These are phyloP conservation scores for Hyparrhenia diplandra DNA, from an alignment of 176 grass and related monocot genomes.

Conservation along the genomic window DNA sequence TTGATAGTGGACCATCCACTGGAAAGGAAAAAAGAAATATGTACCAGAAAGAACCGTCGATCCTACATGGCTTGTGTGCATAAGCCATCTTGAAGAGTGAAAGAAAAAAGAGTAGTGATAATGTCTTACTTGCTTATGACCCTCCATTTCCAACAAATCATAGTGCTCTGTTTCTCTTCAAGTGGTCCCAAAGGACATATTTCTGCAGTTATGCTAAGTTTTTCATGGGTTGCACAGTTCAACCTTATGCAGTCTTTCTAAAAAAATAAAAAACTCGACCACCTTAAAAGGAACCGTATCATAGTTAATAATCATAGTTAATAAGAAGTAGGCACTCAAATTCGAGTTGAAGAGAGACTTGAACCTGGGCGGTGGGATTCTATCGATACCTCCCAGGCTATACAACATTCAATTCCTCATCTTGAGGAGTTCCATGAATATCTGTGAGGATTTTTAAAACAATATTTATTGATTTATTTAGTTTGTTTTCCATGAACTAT, in stretches of 20 bases:
- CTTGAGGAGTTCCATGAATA: slow-evolving; percentile 19
- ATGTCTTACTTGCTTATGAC: not conserved
- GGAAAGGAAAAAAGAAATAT: slow-evolving; percentile 10
- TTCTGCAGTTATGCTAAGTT: not conserved
- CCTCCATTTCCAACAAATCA: not conserved
- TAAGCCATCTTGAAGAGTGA: slow-evolving; percentile 11
- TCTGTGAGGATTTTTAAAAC: not conserved
- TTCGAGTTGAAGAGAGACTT: not conserved
- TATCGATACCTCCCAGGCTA: not conserved
- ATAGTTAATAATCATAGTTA: no score
- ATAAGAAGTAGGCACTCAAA: not conserved
- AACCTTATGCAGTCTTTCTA: not conserved
- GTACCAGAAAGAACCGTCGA: not conserved
- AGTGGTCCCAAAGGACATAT: not conserved
- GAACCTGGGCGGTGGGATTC: not conserved
- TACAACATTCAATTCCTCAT: not conserved
- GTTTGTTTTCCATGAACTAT: not conserved
- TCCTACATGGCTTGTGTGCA: not conserved
- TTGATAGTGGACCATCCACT: slow-evolving; percentile 3
- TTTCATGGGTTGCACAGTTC: not conserved
- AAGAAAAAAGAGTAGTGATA: not conserved
- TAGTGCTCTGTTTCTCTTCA: not conserved
- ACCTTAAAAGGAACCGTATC: not conserved
- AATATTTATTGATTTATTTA: not conserved
- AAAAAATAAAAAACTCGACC: not conserved